Conservation (phyloP, 352 stramenopile genomes). For the Globisporangium solare region DNA sequence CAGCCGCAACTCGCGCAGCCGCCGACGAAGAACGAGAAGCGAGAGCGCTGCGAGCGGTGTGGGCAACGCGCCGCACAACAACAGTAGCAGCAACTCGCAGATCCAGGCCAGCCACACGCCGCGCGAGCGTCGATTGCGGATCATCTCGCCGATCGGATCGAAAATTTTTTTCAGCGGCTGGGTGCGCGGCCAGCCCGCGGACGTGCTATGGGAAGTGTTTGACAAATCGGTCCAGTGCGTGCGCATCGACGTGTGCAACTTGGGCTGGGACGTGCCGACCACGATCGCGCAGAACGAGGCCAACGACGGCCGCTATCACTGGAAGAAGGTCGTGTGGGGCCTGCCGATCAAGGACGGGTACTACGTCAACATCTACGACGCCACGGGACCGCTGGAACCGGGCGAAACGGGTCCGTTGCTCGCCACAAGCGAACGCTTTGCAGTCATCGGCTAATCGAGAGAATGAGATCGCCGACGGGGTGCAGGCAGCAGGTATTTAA, state of each 20-base stretch:
- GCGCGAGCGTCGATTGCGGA: slow-evolving; percentile 39
- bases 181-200: slow-evolving; percentile 71
- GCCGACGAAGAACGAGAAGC: slow-evolving; percentile 29
- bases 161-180: slow-evolving; percentile 53
- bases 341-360: slow-evolving; percentile 83
- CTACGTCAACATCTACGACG: slow-evolving; percentile 87
- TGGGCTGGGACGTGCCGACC: slow-evolving; percentile 73
- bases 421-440: slow-evolving; percentile 66
- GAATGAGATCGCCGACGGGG: neutral
- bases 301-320: slow-evolving; percentile 69
- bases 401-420: slow-evolving; percentile 42
- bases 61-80: slow-evolving; percentile 25
- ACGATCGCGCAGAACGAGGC: slow-evolving; percentile 62
- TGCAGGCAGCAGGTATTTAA: slow-evolving; percentile 8
- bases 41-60: slow-evolving; percentile 27
- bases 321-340: slow-evolving; percentile 80
- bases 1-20: slow-evolving; percentile 21
- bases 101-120: slow-evolving; percentile 8
- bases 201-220: slow-evolving; percentile 75
- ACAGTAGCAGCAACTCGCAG: slow-evolving; percentile 21
- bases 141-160: slow-evolving; percentile 42
- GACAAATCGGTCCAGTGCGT: slow-evolving; percentile 66
- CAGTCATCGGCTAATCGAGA: slow-evolving; percentile 40
- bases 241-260: slow-evolving; percentile 85
- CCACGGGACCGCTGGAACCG: slow-evolving; percentile 31